Percentiles rank a stretch among this genome's conserved stretches.
These are phyloP conservation scores for Neopestalotiopsis rosae DNA, from an alignment of 2,329 filamentous ascomycete species.

Conservation along the genomic window DNA sequence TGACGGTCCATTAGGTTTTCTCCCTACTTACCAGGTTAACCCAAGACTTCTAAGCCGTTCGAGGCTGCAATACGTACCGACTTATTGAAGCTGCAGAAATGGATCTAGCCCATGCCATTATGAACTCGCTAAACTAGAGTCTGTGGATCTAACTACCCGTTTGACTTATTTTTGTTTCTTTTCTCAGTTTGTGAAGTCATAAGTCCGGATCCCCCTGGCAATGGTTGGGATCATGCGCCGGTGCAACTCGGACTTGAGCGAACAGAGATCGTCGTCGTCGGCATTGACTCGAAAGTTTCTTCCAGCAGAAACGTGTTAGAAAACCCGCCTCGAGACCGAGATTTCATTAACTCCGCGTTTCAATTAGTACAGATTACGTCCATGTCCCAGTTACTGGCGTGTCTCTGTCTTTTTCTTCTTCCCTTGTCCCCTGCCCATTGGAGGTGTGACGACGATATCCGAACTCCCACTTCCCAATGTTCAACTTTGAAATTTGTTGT, in stretches of 20 bases:
- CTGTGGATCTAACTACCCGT: background rate
- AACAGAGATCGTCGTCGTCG: background rate
- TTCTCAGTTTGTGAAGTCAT: background rate
- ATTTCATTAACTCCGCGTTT: background rate
- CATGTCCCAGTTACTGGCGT: background rate
- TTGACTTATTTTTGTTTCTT: background rate
- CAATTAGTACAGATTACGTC: background rate
- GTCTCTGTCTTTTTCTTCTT: too few species aligned
- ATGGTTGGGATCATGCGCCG: background rate
- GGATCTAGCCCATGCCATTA: background rate
- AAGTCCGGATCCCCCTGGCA: background rate
- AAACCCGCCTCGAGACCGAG: background rate
- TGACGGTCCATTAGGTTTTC: background rate
- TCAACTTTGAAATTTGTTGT: too few species aligned
- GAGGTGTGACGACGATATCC: too few species aligned
- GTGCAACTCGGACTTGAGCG: background rate
- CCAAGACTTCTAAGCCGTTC: background rate
- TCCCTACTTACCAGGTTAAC: background rate
- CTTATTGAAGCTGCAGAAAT: background rate
- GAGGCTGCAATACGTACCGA: background rate
- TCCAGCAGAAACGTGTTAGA: background rate
- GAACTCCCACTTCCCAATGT: too few species aligned
- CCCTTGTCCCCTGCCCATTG: too few species aligned
- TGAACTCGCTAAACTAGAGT: background rate
- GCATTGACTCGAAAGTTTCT: background rate